A percentile compares a stretch with the other conserved stretches of the same genome.
These are phyloP conservation scores for Apiotrichum sp. DNA, from an alignment of 1,284 basidiomycete species.

Conservation along the genomic window DNA sequence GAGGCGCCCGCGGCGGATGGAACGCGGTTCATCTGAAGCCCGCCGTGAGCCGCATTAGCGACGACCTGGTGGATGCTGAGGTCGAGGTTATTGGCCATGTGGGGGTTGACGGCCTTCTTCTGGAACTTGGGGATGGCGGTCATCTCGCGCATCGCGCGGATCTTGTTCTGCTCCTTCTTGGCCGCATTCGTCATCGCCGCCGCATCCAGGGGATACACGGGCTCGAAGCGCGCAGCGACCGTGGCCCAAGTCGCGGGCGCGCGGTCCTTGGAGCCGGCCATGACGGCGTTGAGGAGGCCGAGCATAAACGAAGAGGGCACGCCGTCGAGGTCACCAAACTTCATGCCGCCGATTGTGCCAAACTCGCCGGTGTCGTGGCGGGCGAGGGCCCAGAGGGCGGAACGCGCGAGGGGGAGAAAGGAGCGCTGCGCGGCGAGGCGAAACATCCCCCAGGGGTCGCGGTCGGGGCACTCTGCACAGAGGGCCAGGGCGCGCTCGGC, in stretches of 20 bases:
- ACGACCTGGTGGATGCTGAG: too few species aligned
- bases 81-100: too few species aligned
- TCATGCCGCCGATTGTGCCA: background rate
- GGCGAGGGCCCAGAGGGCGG: constrained; percentile 5
- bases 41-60: too few species aligned
- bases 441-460: constrained; percentile 12
- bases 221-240: background rate
- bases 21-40: too few species aligned
- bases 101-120: too few species aligned
- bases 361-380: background rate
- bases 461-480: constrained; percentile 5
- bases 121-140: too few species aligned
- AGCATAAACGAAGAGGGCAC: constrained; percentile 10
- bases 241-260: background rate
- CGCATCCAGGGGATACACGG: background rate
- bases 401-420: constrained; percentile 5
- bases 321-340: background rate
- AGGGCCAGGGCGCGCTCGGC: constrained; percentile 11
- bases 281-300: constrained; percentile 9
- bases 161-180: background rate
- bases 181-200: too few species aligned
- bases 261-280: background rate
- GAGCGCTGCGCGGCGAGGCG: constrained; percentile 1
- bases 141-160: background rate
- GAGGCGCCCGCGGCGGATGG: too few species aligned